These are phyloP conservation scores for bread wheat (Triticum aestivum) DNA, from an alignment of 176 grass and related monocot genomes.

Conservation along the genomic window IWGSC_CS_RefSeq_v2.1 NC_057805.1:315460205-315460704, in stretches of 20 bases:
- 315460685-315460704: constrained; percentile 12
- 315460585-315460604: background rate
- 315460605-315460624: constrained; percentile 29
- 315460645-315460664: constrained; percentile 36
- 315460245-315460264: constrained; percentile 36
- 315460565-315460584: constrained; percentile 34
- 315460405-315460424: background rate
- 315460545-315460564: constrained; percentile 10
- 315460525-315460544: background rate
- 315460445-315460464: background rate
- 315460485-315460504: background rate
- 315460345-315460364: constrained; percentile 28
- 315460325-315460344: background rate
- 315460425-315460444: background rate
- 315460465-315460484: background rate
- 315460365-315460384: constrained; percentile 1
- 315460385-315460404: background rate
- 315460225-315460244: constrained; percentile 47
- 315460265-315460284: constrained; percentile 12
- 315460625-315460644: constrained; percentile 20
- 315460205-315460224: background rate
- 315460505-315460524: constrained; percentile 31
- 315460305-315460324: background rate
- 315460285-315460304: background rate
- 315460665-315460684: background rate